These are phyloP conservation scores for Metrosideros polymorpha DNA, from an alignment of 441 rosid genomes.

Conservation along the genomic window DNA sequence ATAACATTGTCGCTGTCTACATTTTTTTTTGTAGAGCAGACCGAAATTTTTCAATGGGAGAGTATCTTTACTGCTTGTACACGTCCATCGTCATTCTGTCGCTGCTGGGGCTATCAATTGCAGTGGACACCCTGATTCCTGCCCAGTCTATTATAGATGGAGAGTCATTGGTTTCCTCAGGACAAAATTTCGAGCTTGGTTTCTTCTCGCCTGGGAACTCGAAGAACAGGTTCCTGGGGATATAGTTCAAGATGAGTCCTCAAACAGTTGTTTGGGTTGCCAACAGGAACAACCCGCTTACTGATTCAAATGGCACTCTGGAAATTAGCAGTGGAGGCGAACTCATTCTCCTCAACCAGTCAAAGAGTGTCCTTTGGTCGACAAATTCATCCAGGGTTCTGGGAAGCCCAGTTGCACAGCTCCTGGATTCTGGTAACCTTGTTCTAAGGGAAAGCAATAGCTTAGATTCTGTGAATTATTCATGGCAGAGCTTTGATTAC, in stretches of 20 bases:
- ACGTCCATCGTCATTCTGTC: not conserved
- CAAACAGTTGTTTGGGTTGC: slow-evolving; percentile 1
- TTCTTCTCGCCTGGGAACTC: not conserved
- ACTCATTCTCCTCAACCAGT: not conserved
- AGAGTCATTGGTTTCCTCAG: not conserved
- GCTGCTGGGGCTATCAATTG: not conserved
- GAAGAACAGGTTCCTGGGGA: not conserved
- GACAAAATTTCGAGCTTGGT: slow-evolving; percentile 2
- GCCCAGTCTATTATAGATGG: not conserved
- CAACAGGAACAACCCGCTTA: not conserved
- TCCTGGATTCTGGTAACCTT: slow-evolving; percentile 2
- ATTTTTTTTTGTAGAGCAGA: too few relatives aligned
- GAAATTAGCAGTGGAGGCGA: not conserved
- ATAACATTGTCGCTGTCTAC: too few relatives aligned
- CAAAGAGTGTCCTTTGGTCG: not conserved
- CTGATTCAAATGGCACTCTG: not conserved
- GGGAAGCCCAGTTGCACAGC: not conserved
- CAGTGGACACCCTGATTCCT: not conserved
- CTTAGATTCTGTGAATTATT: not conserved
- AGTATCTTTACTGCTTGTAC: too few relatives aligned
- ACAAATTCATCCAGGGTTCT: not conserved
- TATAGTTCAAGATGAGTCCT: not conserved
- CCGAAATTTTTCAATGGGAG: too few relatives aligned
- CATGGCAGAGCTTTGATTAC: slow-evolving; percentile 9
- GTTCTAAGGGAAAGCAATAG: not conserved